These are phyloP conservation scores for Plasmodium fragile DNA, from an alignment of 169 alveolate species.

Conservation along the genomic window DNA sequence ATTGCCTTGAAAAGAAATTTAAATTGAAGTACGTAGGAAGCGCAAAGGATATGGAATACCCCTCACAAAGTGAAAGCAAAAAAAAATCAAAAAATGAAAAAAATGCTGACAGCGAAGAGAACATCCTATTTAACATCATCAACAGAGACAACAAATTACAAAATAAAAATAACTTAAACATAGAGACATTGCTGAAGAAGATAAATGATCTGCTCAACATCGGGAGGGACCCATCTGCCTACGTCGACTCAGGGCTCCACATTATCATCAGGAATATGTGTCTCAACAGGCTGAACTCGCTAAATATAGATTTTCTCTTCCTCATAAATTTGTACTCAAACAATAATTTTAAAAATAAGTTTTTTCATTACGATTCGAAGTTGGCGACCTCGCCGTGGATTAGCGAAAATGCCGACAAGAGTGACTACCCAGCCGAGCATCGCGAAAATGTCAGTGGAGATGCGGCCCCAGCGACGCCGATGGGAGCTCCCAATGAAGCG, in stretches of 20 bases:
- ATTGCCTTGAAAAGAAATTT: conserved; percentile 38
- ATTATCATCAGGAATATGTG: conserved; percentile 48
- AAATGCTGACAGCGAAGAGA: conserved; percentile 34
- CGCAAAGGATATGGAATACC: not conserved
- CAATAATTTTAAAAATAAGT: conserved; percentile 53
- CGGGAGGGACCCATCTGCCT: conserved; percentile 8
- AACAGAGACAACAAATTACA: conserved; percentile 26
- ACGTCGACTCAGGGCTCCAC: conserved; percentile 43
- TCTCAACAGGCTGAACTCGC: conserved; percentile 40
- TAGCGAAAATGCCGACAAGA: not conserved
- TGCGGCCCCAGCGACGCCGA: not conserved
- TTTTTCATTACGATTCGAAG: conserved; percentile 45
- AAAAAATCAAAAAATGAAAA: conserved; percentile 18
- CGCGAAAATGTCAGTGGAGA: not conserved
- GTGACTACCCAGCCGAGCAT: not conserved
- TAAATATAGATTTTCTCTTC: conserved; percentile 51
- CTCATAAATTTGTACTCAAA: conserved; percentile 67
- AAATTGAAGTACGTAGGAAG: conserved; percentile 44
- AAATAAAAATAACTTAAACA: conserved; percentile 43
- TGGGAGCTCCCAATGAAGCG: not conserved
- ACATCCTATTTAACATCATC: conserved; percentile 37
- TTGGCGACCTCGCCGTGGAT: not conserved
- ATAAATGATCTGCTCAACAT: conserved; percentile 38
- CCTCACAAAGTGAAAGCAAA: conserved; percentile 5
- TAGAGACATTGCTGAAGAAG: conserved; percentile 32